Percentiles rank a stretch among this genome's conserved stretches.
Conservation (phyloP, 1,284 basidiomycete genomes). For the Erythrobasidium hasegawianum region DNA sequence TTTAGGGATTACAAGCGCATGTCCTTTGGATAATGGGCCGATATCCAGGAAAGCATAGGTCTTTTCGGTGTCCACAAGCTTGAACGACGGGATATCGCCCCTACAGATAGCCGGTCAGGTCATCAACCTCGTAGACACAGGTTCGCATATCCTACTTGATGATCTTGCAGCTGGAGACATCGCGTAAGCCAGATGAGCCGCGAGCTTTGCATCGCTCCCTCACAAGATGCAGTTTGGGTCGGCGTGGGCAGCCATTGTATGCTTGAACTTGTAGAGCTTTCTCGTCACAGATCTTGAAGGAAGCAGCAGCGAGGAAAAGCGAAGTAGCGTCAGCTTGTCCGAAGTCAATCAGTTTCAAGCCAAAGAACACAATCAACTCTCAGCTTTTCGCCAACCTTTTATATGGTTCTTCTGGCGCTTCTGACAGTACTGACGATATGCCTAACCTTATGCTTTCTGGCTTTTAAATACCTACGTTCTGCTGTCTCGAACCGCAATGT, state of each 20-base stretch:
- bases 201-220: neutral
- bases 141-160: constrained; percentile 46
- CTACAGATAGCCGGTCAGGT: constrained; percentile 25
- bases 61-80: constrained; percentile 51
- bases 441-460: no score
- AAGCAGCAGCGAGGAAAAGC: no score
- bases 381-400: no score
- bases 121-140: neutral
- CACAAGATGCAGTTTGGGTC: constrained; percentile 31
- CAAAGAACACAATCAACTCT: no score
- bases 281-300: neutral
- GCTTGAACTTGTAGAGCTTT: neutral
- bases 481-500: constrained; percentile 14
- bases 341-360: neutral
- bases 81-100: constrained; percentile 49
- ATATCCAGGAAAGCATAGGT: constrained; percentile 49
- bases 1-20: constrained; percentile 53
- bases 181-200: neutral
- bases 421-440: neutral
- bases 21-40: constrained; percentile 50
- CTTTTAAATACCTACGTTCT: neutral
- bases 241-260: constrained; percentile 9
- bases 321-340: neutral
- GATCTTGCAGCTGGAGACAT: constrained; percentile 50
- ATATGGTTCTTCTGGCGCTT: neutral